Conservation (phyloP, 768 basidiomycete genomes). For the Panaeolus papilionaceus region DNA sequence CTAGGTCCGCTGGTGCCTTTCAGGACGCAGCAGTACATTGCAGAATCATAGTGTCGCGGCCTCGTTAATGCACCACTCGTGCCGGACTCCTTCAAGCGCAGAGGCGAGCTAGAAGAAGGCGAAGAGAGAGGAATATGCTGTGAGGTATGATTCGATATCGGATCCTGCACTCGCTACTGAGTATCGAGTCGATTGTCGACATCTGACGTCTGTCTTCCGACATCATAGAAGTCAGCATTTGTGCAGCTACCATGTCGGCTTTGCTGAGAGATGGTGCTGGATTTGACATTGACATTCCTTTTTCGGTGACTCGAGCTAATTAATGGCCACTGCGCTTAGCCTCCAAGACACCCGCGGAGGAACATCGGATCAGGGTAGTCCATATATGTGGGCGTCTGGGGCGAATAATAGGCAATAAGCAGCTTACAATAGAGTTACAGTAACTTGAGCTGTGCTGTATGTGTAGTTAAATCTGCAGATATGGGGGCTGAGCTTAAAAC, state of each 20-base stretch:
- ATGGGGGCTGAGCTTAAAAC: background rate
- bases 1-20: too few relatives aligned
- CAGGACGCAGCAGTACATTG: too few relatives aligned
- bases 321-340: background rate
- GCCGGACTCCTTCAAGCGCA: too few relatives aligned
- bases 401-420: background rate
- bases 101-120: too few relatives aligned
- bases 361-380: background rate
- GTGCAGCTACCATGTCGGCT: background rate
- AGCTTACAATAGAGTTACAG: background rate
- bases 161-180: background rate
- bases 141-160: background rate
- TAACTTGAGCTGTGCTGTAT: background rate
- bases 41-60: too few relatives aligned
- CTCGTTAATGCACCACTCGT: too few relatives aligned
- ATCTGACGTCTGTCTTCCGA: background rate
- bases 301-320: background rate
- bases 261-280: background rate
- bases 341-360: background rate
- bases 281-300: background rate
- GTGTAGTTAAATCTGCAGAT: background rate
- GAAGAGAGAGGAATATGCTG: too few relatives aligned
- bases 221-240: background rate
- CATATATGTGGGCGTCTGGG: background rate
- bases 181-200: background rate